These are phyloP conservation scores for Tolypocladium inflatum DNA, from an alignment of 2,329 filamentous ascomycete species.

Conservation along the genomic window DNA sequence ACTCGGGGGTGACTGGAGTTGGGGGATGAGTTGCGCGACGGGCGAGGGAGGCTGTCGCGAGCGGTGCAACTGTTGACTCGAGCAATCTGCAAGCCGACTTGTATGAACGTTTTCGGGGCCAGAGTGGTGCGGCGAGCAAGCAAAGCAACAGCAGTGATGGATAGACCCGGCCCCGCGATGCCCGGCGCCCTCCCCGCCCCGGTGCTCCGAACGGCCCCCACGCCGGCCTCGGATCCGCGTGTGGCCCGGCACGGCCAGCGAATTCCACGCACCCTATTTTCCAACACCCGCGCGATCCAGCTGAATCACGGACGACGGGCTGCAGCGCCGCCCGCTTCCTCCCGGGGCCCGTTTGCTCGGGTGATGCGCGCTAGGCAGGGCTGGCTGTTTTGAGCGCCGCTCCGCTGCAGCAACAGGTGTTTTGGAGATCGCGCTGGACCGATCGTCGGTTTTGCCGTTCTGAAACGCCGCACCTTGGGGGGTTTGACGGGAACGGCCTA, in stretches of 20 bases:
- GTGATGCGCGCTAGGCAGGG: neutral
- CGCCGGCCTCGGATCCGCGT: neutral
- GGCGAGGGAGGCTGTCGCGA: neutral
- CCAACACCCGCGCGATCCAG: neutral
- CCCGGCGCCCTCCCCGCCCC: neutral
- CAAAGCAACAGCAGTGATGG: neutral
- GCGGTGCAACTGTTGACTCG: too few species aligned
- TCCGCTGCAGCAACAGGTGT: neutral
- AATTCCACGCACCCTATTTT: neutral
- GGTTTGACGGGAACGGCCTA: neutral
- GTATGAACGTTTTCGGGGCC: neutral
- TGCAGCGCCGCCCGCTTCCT: neutral
- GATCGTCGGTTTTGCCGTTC: neutral
- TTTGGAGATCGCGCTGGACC: neutral
- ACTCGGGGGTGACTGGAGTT: neutral
- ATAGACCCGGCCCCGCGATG: neutral
- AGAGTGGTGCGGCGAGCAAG: neutral
- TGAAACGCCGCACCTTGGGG: neutral
- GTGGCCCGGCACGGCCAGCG: neutral
- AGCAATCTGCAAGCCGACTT: neutral
- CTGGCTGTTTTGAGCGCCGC: neutral
- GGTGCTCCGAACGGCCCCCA: neutral
- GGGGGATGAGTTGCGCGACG: neutral
- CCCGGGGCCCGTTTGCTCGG: neutral
- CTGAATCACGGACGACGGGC: neutral